These are phyloP conservation scores for Epichloe aotearoae DNA, from an alignment of 2,329 filamentous ascomycete genomes.

Conservation along the genomic window DNA sequence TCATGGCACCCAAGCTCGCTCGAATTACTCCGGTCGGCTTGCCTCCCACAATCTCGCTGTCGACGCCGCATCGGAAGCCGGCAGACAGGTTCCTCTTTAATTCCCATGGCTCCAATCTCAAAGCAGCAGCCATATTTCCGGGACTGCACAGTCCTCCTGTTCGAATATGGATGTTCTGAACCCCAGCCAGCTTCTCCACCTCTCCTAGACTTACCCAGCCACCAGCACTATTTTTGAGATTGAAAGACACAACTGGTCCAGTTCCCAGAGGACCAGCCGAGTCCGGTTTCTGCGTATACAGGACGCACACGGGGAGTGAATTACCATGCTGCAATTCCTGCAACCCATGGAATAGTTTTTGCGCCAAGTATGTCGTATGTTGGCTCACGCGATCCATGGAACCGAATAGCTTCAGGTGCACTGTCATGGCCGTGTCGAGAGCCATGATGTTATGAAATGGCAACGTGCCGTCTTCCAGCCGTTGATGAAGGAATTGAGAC, in stretches of 20 bases:
- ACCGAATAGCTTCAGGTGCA: constrained; percentile 56
- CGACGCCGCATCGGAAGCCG: constrained; percentile 72
- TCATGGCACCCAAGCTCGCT: constrained; percentile 84
- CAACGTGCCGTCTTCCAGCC: constrained; percentile 80
- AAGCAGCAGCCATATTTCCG: constrained; percentile 61
- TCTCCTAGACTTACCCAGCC: constrained; percentile 71
- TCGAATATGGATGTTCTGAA: constrained; percentile 71
- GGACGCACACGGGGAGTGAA: constrained; percentile 45
- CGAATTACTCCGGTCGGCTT: constrained; percentile 83
- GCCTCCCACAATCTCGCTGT: constrained; percentile 67
- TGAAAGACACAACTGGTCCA: constrained; percentile 76
- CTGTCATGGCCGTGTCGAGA: constrained; percentile 57
- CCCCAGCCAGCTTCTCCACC: constrained; percentile 70
- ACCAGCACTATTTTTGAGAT: constrained; percentile 54
- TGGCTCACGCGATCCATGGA: constrained; percentile 55
- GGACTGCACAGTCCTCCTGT: constrained; percentile 90
- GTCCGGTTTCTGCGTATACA: constrained; percentile 39
- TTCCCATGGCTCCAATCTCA: constrained; percentile 68
- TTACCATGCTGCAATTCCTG: constrained; percentile 54
- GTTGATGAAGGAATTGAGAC: constrained; percentile 57
- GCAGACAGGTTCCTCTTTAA: constrained; percentile 74
- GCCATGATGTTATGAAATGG: constrained; percentile 86
- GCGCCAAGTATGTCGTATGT: constrained; percentile 56
- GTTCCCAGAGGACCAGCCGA: constrained; percentile 24
- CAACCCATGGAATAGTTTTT: constrained; percentile 45